These are phyloP conservation scores for Penicillium crustosum DNA, from an alignment of 2,329 filamentous ascomycete species.

Conservation along the genomic window DNA sequence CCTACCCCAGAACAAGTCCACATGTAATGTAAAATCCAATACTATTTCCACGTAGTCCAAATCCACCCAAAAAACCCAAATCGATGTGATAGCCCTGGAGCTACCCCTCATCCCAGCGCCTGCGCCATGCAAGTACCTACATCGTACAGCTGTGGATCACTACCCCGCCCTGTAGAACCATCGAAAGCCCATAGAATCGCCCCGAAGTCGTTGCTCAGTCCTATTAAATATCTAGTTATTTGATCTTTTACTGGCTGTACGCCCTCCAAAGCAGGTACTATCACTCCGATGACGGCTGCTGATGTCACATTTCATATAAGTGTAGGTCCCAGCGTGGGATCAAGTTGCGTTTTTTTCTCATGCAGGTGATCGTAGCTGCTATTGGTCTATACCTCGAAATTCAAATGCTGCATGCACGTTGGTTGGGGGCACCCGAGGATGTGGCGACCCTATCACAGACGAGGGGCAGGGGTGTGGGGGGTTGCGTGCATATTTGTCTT, in stretches of 20 bases:
- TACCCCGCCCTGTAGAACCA: constrained; percentile 2
- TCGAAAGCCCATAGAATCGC: neutral
- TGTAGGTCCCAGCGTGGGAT: neutral
- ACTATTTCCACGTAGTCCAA: constrained; percentile 8
- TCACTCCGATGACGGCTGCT: neutral
- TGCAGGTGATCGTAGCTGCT: neutral
- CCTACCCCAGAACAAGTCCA: neutral
- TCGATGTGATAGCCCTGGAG: constrained; percentile 9
- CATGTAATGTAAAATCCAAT: neutral
- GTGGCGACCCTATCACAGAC: constrained; percentile 8
- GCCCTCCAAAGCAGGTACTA: constrained; percentile 1
- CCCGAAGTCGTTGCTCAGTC: neutral
- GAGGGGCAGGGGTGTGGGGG: neutral
- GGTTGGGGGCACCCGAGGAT: constrained; percentile 3
- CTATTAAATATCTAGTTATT: no score
- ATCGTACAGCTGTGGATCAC: constrained; percentile 5
- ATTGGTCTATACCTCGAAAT: neutral
- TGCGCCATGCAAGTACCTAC: neutral
- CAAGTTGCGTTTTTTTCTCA: neutral
- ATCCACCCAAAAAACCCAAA: neutral
- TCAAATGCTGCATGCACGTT: constrained; percentile 3
- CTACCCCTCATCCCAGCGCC: constrained; percentile 4
- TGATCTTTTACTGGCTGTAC: neutral
- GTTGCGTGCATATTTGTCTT: constrained; percentile 2
- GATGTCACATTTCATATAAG: constrained; percentile 6